Base-by-base conservation (phyloP, 2,329 filamentous ascomycete species). In the Calonectria crousiana region DNA sequence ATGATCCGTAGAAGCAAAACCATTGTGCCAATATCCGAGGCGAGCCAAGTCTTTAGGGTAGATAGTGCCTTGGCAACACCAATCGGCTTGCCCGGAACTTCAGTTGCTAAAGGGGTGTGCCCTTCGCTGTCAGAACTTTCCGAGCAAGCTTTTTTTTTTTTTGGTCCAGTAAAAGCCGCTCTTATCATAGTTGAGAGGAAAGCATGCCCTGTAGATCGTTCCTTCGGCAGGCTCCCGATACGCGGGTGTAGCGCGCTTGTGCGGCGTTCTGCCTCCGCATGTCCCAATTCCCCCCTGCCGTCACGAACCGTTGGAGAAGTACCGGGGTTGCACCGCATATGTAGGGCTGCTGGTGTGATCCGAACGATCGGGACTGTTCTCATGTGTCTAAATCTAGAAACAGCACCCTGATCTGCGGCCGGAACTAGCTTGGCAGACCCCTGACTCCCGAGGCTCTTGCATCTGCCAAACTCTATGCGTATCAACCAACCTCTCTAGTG, bases 291-390 rank as follows among this genome's bases (percentile, higher is more conserved):
- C 49, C 72, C 41, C 58, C 52, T 51, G 28, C 41, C 26, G 16
- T 13, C 44, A 51, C 38, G 74, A 75, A 73, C 74, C 6, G 49
- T 75, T 76, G 72, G 74, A 66, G 73, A 76, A 72, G 68, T 58
- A 69, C 67, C 69, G 72, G 71, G 71, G 68, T 69, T 67, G 34
- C 56, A 52, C 26, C 34, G 30, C 49, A 71, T 69, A 65, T 67
- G 66, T 62, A 74, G 60, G 56, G 56, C 34, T 62, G 34, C 18
- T 18, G 56, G 56, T 11, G 18, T 11, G 10, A 26, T 62, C 36
- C 11, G 30, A 26, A 62, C 11, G 34, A 41, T 62, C 56, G 56
- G 56, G 41, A 16, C 34, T 47, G 23, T 62, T 30, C 38, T 10
- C 56, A 6, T 38, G 14, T 38, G n/a, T 28, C 56, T 38, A 28